Evolutionary conservation across 2,329 filamentous ascomycete species (phyloP).

Genomic region (Aureobasidium sp.): DNA sequence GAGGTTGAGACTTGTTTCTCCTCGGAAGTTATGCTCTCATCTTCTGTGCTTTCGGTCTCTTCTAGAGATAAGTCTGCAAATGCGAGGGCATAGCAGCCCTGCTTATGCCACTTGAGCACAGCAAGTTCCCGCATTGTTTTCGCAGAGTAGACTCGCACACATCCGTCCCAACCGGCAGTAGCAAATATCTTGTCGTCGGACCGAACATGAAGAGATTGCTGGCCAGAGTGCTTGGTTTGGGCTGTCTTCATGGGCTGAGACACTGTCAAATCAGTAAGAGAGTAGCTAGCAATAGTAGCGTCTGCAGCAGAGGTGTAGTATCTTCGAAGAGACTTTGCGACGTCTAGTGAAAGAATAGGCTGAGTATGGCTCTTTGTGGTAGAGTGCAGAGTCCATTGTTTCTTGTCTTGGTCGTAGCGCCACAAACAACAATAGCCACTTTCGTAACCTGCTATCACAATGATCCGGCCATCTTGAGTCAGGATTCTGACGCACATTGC

Average conservation of each 20-base stretch:
- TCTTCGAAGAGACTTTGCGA: conserved; percentile 38
- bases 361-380: conserved; percentile 64
- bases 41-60: neutral
- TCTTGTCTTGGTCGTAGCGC: conserved; percentile 34
- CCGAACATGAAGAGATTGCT: conserved; percentile 72
- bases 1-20: neutral
- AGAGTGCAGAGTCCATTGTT: conserved; percentile 55
- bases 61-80: conserved; percentile 49
- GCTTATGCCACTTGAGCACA: conserved; percentile 88
- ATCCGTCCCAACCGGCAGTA: conserved; percentile 87
- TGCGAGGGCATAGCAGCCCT: conserved; percentile 73
- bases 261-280: conserved; percentile 37
- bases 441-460: conserved; percentile 74
- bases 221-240: conserved; percentile 83
- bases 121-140: conserved; percentile 81
- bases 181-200: conserved; percentile 77
- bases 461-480: conserved; percentile 41
- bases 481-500: conserved; percentile 70
- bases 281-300: conserved; percentile 68
- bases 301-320: conserved; percentile 82
- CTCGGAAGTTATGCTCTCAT: neutral
- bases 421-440: conserved; percentile 62
- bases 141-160: conserved; percentile 70
- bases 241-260: conserved; percentile 25
- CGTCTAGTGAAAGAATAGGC: conserved; percentile 63